Conservation (phyloP, 768 basidiomycete genomes). For the Hebeloma cylindrosporum region DNA sequence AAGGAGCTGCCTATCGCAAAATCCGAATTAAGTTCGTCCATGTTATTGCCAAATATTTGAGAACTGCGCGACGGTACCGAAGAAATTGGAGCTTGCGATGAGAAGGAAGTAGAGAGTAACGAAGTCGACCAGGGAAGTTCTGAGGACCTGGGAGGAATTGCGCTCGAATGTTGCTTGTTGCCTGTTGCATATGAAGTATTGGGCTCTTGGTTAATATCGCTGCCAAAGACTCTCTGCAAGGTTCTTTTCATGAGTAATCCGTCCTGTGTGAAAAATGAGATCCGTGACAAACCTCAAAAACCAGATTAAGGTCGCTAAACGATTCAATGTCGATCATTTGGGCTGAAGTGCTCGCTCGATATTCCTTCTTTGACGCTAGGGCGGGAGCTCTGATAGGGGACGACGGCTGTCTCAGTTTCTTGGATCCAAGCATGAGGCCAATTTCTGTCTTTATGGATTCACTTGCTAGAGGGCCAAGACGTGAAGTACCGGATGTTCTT, state of each 20-base stretch:
- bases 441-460: constrained; percentile 27
- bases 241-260: background rate
- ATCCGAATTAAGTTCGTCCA: background rate
- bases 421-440: constrained; percentile 21
- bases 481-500: constrained; percentile 15
- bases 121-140: background rate
- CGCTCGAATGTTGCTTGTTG: no score
- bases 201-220: no score
- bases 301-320: constrained; percentile 17
- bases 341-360: background rate
- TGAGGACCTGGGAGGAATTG: background rate
- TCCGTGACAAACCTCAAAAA: constrained; percentile 8
- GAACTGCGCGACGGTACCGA: constrained; percentile 4
- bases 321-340: constrained; percentile 17
- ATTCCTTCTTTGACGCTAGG: constrained; percentile 1
- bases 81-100: background rate
- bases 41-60: constrained; percentile 7
- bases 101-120: background rate
- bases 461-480: constrained; percentile 27
- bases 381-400: constrained; percentile 1
- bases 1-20: background rate
- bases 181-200: no score
- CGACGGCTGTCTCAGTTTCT: no score
- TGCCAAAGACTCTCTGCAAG: no score
- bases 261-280: background rate